A percentile compares a stretch with the other conserved stretches of the same genome.
These are phyloP conservation scores for Diaporthe citriasiana DNA, from an alignment of 2,329 filamentous ascomycete species.

Conservation along the genomic window DNA sequence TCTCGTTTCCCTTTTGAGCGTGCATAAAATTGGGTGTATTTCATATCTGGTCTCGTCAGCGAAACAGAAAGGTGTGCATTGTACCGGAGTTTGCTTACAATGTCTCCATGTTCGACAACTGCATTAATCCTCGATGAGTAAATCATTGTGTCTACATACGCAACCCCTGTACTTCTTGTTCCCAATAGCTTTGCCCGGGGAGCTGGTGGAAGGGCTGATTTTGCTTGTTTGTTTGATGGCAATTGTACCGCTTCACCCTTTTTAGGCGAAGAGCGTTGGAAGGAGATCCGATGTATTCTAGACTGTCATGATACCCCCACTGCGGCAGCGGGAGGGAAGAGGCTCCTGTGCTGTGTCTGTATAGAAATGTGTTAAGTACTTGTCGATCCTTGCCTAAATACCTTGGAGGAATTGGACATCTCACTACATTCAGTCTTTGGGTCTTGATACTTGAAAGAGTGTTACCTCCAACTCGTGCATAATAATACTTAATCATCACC, in stretches of 20 bases:
- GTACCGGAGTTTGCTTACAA: slow-evolving; percentile 9
- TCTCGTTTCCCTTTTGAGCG: slow-evolving; percentile 4
- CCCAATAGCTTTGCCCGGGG: neutral
- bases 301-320: slow-evolving; percentile 34
- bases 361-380: slow-evolving; percentile 19
- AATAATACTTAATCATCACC: neutral
- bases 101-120: neutral
- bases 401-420: neutral
- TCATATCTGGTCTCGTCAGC: slow-evolving; percentile 10
- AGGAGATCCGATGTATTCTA: slow-evolving; percentile 3
- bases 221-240: slow-evolving; percentile 5
- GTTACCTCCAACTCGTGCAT: too few species aligned
- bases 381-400: neutral
- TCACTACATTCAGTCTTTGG: too few species aligned
- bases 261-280: neutral
- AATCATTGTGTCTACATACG: neutral
- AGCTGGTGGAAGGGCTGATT: neutral
- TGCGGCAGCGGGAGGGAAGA: slow-evolving; percentile 31
- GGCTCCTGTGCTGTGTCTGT: slow-evolving; percentile 28
- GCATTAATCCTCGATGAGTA: slow-evolving; percentile 9
- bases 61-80: slow-evolving; percentile 25
- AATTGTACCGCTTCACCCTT: neutral
- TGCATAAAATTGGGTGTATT: slow-evolving; percentile 29
- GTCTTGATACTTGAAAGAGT: neutral
- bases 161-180: neutral